Base-by-base conservation (phyloP, 129 eudicot genomes). In the Sambucus nigra region DNA sequence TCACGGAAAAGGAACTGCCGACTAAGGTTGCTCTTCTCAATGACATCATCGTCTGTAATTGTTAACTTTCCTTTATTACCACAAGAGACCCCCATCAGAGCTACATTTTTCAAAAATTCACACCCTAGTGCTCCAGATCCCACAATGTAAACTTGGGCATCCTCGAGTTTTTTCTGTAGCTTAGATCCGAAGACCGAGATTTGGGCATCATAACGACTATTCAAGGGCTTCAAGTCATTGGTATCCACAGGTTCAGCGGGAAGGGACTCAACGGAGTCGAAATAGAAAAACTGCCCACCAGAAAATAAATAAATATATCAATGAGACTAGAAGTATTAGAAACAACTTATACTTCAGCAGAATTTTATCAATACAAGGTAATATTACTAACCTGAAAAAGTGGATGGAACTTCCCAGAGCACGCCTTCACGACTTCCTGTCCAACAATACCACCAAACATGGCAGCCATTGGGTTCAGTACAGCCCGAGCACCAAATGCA, bases 71-170 rank as follows among this genome's bases (percentile, higher is more conserved):
- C 97, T 18, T 63, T 70, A 25, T 55, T 61, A 39, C 97, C 82
- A 64, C 97, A 84, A 32, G 78, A 77, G 52, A 88, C 92, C 18
- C 97, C 97, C 97, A 88, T 88, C 48, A 88, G 57, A 51, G 97
- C 97, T 60, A 84, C 17, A 57, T 88, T 88, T 58, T 88, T 88
- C 70, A 88, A 55, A 45, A 88, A 88, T 53, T 88, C 97, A 55
- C 97, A 88, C 24, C 97, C 97, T 24, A 88, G 66, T 10, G 97
- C 97, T 67, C 97, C 97, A 53, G 97, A 75, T 26, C 97, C 97
- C 62, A 88, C 94, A 40, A 88, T 60, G 31, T 80, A 88, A 38
- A 76, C 82, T 60, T 70, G 73, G 2, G 97, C 92, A 67, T 84
- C 92, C 63, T 80, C 94, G 5, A 88, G 57, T 20, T 88, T 83